These are phyloP conservation scores for Wallacemonas collosoma DNA, from an alignment of 208 protist genomes.

Conservation along the genomic window DNA sequence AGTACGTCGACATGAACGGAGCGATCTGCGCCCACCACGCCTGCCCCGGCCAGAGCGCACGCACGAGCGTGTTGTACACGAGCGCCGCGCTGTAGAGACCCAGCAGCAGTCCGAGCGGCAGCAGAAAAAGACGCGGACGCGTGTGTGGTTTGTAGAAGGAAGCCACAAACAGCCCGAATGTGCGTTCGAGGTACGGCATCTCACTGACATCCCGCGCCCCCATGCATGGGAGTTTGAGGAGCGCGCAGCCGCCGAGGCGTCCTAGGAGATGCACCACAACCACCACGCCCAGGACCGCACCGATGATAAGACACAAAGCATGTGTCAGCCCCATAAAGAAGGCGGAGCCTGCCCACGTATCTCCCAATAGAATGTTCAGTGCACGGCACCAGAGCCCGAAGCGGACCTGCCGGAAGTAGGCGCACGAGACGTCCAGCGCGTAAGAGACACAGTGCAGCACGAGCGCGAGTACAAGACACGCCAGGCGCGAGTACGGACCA, in stretches of 20 bases:
- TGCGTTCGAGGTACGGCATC: slow-evolving; percentile 10
- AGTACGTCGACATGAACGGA: slow-evolving; percentile 20
- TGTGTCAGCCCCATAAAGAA: slow-evolving; percentile 51
- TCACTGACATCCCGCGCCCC: slow-evolving; percentile 33
- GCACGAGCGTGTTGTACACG: slow-evolving; percentile 42
- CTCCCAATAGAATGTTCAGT: slow-evolving; percentile 25
- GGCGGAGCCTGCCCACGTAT: slow-evolving; percentile 31
- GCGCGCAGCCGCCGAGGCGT: slow-evolving; percentile 18
- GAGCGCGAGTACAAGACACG: slow-evolving; percentile 24
- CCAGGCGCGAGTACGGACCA: slow-evolving; percentile 29
- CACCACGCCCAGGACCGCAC: slow-evolving; percentile 19
- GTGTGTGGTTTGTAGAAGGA: slow-evolving; percentile 19
- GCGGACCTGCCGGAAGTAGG: slow-evolving; percentile 18
- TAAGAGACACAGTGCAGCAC: slow-evolving; percentile 32
- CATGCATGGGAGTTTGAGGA: slow-evolving; percentile 36
- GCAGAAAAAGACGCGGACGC: slow-evolving; percentile 28
- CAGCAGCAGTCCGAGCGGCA: slow-evolving; percentile 27
- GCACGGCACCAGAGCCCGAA: slow-evolving; percentile 33
- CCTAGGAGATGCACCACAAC: slow-evolving; percentile 22
- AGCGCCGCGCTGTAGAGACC: slow-evolving; percentile 37
- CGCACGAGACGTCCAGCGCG: slow-evolving; percentile 24
- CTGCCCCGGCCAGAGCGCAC: slow-evolving; percentile 30
- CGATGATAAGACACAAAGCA: slow-evolving; percentile 19
- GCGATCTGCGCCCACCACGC: slow-evolving; percentile 28
- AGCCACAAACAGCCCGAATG: slow-evolving; percentile 27